Base-by-base conservation (phyloP, 148 eudicot species). In the Simmondsia chinensis region DNA sequence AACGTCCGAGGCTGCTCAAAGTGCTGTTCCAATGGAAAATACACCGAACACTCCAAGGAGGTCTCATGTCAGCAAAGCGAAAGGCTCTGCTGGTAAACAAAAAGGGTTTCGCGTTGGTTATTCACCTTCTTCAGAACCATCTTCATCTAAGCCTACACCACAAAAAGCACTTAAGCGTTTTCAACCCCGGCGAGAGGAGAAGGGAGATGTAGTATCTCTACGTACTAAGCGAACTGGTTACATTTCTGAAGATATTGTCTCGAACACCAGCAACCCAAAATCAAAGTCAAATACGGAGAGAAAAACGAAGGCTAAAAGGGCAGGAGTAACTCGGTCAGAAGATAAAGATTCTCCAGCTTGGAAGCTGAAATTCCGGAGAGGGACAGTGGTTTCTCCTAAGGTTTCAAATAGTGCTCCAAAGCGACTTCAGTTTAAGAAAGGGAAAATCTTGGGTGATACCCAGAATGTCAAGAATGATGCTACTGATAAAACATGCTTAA, bases 341-440 rank as follows among this genome's bases (percentile, higher is more conserved):
- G 68, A 52, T 25, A 57, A 56, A 61, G 71, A 63, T 28, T 25
- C 38, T 35, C 52, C 72, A 9, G 52, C 69, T 5, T 61, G 66
- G 55, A 77, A 69, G 59, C 59, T 74, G 20, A 60, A 64, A 27
- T 82, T 82, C 60, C 68, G 51, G 57, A 61, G 70, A 50, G 79
- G 80, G 27, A 75, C 61, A 24, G 70, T 64, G 33, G 57, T 77
- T 43, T 64, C 71, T 60, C 64, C 64, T 50, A 72, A 59, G 12
- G 41, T 39, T 42, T 66, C 68, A 26, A 64, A 40, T 44, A 54
- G 32, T 44, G 56, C 68, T 53, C 79, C 79, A 18, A 66, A 45
- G 39, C 66, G 33, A 52, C 76, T 77, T 16, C 54, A 40, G 5
- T 78, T 77, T 33, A 69, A 59, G 65, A 58, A 57, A 37, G 60